Evolutionary conservation across 1,139 yeast genomes (phyloP), one percentile per base, ranked within the genome.

Genomic region (Protomyces inouyei): DNA sequence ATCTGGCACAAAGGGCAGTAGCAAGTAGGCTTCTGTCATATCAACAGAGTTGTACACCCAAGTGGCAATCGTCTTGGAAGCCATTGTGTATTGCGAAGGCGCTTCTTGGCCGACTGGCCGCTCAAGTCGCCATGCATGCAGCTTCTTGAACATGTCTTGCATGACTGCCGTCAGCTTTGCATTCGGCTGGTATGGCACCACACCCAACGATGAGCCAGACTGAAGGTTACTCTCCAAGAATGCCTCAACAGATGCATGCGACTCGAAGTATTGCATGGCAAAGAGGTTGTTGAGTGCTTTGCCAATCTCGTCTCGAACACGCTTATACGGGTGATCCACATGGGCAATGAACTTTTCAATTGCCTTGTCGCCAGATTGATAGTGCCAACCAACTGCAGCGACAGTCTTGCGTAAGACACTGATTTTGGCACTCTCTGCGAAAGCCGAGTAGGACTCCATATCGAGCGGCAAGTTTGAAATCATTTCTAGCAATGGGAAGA

Each of bases 231-330:
- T 74, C 6, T 71, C 70, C 28, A 85, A 69, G 67, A 86, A 82
- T 2, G 75, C 76, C 1, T 75, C 76, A 12, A 82, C 80, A 64
- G 77, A 78, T 0, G 77, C 72, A 65, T 77, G 76, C 0, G 86
- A 80, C 51, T 83, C 85, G 43, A 79, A 77, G 61, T 83, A 82
- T 67, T 83, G 80, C 18, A 82, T 78, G 67, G 81, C 79, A 8
- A 87, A 79, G 23, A 87, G 72, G 3, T 82, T 82, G 3, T 86
- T 82, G 66, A 91, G 74, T 35, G 87, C 77, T 3, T 84, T 79
- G 0, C 95, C 95, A 66, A 88, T 79, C 65, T 86, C 87, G 35
- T 82, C 84, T 45, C 97, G 80, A 2, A 91, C 91, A 54, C 68
- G 66, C 55, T 70, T 70, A 53, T 69, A 70, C 23, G 68, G 66